Evolutionary conservation across 495 filamentous ascomycete species (phyloP), one percentile per base, ranked within the genome.

Genomic region (Aspergillus conjunctus): DNA sequence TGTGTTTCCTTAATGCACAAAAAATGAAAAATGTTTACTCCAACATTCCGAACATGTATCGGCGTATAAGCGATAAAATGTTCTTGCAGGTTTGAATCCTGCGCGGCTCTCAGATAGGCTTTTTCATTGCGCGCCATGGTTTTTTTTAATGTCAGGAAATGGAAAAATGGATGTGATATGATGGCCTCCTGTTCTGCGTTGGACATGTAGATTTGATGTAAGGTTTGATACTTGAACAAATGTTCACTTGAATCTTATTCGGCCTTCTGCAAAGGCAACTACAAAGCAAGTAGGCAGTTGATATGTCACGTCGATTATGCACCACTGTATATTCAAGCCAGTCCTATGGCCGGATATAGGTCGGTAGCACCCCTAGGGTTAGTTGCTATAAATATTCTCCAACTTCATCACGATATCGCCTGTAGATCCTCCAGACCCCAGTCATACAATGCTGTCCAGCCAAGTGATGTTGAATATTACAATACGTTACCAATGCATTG

Each of bases 141-240:
- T 66, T 54, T 34, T 51, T 53, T 53, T 60, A 39, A 61, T 26
- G 26, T 56, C 57, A 59, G 44, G 57, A 64, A 66, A 68, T 60
- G 60, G 57, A 61, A 67, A 60, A 64, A 64, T 64, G 60, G 55
- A 64, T 59, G 55, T 60, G 55, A 69, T 61, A 66, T 66, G 63
- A 66, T 62, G 14, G 58, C 32, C 48, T 51, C 31, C 26, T 26
- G 26, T 51, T 54, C 49, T 51, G 37, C 44, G 46, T 48, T 56
- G n/a, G 48, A 37, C 39, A 39, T 64, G 66, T 68, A 68, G 62
- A 63, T 60, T 58, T 32, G n/a, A n/a, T n/a, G n/a, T n/a, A n/a
- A n/a, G n/a, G n/a, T n/a, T n/a, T n/a, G n/a, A n/a, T n/a, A n/a
- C n/a, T n/a, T n/a, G n/a, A n/a, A n/a, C n/a, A n/a, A n/a, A n/a